Percentiles rank a stretch among this genome's conserved stretches.
phyloP scores from a whole-genome alignment of 2,329 filamentous ascomycete species.

The Trichoderma sp. region DNA sequence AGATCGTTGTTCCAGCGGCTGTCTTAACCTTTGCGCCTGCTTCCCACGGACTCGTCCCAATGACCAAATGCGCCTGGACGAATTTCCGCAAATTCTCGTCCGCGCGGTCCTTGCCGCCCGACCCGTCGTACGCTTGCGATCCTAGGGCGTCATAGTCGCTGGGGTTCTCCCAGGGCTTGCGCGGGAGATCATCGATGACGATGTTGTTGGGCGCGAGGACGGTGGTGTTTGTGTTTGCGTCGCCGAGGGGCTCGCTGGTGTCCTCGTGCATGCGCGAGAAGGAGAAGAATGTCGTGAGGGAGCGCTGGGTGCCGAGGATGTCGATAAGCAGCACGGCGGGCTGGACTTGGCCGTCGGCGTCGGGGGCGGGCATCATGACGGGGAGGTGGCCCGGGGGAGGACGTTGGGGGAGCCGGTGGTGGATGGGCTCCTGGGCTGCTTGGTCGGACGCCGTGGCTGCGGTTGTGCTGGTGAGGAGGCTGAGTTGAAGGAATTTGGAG shows the following conservation, averaged over 20 bases:
- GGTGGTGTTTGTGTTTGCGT: conserved; percentile 67
- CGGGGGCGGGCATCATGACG: conserved; percentile 26
- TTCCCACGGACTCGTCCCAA: conserved; percentile 71
- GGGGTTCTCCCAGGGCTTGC: conserved; percentile 83
- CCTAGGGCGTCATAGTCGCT: conserved; percentile 68
- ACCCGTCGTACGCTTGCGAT: conserved; percentile 70
- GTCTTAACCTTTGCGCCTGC: conserved; percentile 65
- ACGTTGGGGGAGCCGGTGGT: conserved; percentile 6
- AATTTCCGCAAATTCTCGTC: conserved; percentile 73
- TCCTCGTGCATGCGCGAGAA: conserved; percentile 72
- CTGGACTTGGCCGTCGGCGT: conserved; percentile 30
- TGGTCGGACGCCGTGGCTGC: conserved; percentile 12
- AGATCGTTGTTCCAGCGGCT: conserved; percentile 62
- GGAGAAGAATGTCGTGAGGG: conserved; percentile 79
- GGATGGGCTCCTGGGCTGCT: conserved; percentile 9
- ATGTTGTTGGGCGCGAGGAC: conserved; percentile 85
- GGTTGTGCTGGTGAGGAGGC: not conserved
- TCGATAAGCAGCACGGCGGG: conserved; percentile 72
- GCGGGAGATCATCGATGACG: conserved; percentile 71
- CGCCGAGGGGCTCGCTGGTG: conserved; percentile 67
- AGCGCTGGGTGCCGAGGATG: conserved; percentile 74
- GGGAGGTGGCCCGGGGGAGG: conserved; percentile 26
- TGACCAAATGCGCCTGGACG: conserved; percentile 81
- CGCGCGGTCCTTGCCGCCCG: conserved; percentile 72
- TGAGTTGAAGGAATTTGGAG: not conserved